Evolutionary conservation across 352 stramenopile species (phyloP).

Genomic region (Phytophthora sansomeana): DNA sequence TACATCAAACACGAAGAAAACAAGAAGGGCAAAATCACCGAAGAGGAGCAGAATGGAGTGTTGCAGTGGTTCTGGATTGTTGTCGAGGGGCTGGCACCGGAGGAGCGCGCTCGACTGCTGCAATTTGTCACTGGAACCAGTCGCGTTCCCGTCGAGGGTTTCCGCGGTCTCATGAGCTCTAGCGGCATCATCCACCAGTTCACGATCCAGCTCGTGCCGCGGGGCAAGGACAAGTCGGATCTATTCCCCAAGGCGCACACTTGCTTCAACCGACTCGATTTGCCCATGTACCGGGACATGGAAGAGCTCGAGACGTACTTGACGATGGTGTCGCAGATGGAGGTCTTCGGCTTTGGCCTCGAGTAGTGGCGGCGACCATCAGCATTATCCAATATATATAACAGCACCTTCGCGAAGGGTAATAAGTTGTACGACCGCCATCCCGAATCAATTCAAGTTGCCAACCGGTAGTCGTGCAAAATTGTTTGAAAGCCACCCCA

Average conservation of each 20-base stretch:
- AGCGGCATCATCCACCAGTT: slow-evolving; percentile 85
- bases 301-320: slow-evolving; percentile 82
- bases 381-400: slow-evolving; percentile 16
- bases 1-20: slow-evolving; percentile 61
- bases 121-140: slow-evolving; percentile 85
- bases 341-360: slow-evolving; percentile 58
- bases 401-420: slow-evolving; percentile 8
- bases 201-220: slow-evolving; percentile 76
- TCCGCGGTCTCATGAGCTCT: slow-evolving; percentile 80
- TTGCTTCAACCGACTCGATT: slow-evolving; percentile 87
- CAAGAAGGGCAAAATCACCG: slow-evolving; percentile 42
- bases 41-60: slow-evolving; percentile 58
- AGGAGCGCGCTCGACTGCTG: slow-evolving; percentile 74
- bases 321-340: slow-evolving; percentile 78
- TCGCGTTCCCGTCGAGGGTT: slow-evolving; percentile 82
- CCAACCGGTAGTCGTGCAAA: no score
- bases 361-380: slow-evolving; percentile 29
- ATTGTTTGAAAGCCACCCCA: not conserved
- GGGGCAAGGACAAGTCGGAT: slow-evolving; percentile 47
- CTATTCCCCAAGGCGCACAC: slow-evolving; percentile 84
- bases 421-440: not conserved
- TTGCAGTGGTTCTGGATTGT: slow-evolving; percentile 82
- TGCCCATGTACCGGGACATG: slow-evolving; percentile 71
- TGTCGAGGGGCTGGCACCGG: slow-evolving; percentile 59
- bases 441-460: not conserved